Conservation (phyloP, 2,329 filamentous ascomycete genomes). For the Trichoderma aggressivum region DNA sequence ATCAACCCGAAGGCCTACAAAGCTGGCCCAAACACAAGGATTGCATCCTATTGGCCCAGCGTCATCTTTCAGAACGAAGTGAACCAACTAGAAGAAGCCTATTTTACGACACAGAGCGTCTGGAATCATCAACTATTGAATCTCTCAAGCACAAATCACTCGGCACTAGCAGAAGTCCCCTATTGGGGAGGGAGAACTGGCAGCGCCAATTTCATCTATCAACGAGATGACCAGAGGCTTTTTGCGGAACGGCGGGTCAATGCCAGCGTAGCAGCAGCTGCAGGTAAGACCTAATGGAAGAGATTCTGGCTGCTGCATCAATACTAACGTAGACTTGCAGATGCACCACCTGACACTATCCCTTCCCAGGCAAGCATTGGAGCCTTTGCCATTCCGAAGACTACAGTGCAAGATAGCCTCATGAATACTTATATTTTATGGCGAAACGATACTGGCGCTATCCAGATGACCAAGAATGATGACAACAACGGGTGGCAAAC, state of each 20-base stretch:
- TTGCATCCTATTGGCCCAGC: background rate
- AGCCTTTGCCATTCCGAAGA: background rate
- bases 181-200: background rate
- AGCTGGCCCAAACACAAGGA: background rate
- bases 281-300: background rate
- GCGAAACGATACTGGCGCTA: background rate
- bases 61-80: background rate
- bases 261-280: background rate
- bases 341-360: background rate
- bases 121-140: background rate
- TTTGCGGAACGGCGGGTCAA: background rate
- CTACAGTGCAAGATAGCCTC: background rate
- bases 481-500: background rate
- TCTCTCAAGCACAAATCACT: background rate
- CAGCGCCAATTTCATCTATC: background rate
- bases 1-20: background rate
- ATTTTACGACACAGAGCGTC: background rate
- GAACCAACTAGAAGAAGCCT: background rate
- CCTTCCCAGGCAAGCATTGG: background rate
- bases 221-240: background rate
- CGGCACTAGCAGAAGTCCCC: background rate
- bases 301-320: background rate
- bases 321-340: background rate
- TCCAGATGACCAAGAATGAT: background rate
- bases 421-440: background rate